phyloP scores from a whole-genome alignment of 352 stramenopile genomes.

The Elongisporangium undulatum region DNA sequence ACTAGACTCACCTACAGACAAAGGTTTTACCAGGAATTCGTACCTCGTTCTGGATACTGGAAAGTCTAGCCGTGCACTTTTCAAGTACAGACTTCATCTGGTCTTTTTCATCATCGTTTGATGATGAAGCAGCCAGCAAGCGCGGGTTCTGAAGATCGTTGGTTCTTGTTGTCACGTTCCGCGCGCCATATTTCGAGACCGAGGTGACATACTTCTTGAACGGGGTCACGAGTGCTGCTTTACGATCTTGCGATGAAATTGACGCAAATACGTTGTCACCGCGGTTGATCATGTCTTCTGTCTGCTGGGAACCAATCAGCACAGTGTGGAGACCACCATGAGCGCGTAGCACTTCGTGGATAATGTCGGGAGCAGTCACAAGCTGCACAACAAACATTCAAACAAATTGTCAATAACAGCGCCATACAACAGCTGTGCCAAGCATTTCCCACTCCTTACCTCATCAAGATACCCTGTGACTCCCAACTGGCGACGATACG shows the following conservation, averaged over 20 bases:
- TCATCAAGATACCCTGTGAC: conserved; percentile 79
- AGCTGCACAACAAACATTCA: conserved; percentile 23
- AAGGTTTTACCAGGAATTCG: not conserved
- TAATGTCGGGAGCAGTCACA: conserved; percentile 75
- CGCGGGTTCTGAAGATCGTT: conserved; percentile 73
- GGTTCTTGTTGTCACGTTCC: conserved; percentile 80
- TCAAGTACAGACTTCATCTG: conserved; percentile 54
- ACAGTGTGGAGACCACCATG: conserved; percentile 77
- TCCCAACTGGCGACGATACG: conserved; percentile 45
- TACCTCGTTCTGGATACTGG: conserved; percentile 57
- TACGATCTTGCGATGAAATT: conserved; percentile 50
- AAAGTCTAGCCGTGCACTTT: conserved; percentile 26
- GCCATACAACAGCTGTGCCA: not conserved
- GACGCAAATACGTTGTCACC: conserved; percentile 58
- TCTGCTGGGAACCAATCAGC: conserved; percentile 64
- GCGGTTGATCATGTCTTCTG: conserved; percentile 74
- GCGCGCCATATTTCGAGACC: conserved; percentile 82
- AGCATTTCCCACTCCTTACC: conserved; percentile 16
- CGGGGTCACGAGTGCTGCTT: conserved; percentile 73
- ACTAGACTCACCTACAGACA: not conserved
- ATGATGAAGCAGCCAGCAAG: conserved; percentile 61
- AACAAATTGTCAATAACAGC: not conserved
- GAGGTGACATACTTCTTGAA: conserved; percentile 86
- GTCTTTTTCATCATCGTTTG: conserved; percentile 73
- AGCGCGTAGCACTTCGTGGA: conserved; percentile 69